Evolutionary conservation across 169 alveolate genomes (phyloP), one percentile per base, ranked within the genome.

Genomic region (Besnoitia besnoiti): DNA sequence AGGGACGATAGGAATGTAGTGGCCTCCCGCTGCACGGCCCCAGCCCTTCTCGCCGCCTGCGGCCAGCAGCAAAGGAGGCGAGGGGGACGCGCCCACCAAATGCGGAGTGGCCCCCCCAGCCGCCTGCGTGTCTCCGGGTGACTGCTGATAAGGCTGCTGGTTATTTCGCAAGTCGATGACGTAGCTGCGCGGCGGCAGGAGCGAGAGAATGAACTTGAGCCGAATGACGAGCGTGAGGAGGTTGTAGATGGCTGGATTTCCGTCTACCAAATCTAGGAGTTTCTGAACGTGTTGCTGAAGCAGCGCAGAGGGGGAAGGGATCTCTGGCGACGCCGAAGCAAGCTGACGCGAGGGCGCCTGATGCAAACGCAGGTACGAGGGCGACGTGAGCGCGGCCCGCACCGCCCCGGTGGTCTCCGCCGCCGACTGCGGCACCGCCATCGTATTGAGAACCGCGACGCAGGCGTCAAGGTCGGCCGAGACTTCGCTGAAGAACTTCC

Each of bases 391-490:
- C 10, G 80, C 7, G 42, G 21, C 46, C 80, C n/a, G n/a, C n/a
- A n/a, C n/a, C 37, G 59, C 50, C 37, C 16, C 55, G 2, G 33
- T 39, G 75, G 85, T 10, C 37, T 37, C 49, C 8, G 3, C 42
- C n/a, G 10, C 61, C 14, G 49, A 8, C 30, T 4, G 8, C 46
- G 85, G 49, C 40, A 39, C 21, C 8, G 24, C 50, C 55, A 24
- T 44, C 82, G 85, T 42, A 44, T 87, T 59, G 75, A 87, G 85
- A 30, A 87, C 4, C 21, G 61, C 61, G 33, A 73, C 91, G 91
- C 91, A 87, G 39, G 91, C 91, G 47, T 87, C 91, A 46, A 87
- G 91, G 55, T 87, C 80, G 35, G 7, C 85, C 2, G 91, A 59
- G 42, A 87, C 91, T 47, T 87, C 91, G 1, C 35, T 42, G 46